Conservation (phyloP, 257 asterid genomes). For the Mentha longifolia region DNA sequence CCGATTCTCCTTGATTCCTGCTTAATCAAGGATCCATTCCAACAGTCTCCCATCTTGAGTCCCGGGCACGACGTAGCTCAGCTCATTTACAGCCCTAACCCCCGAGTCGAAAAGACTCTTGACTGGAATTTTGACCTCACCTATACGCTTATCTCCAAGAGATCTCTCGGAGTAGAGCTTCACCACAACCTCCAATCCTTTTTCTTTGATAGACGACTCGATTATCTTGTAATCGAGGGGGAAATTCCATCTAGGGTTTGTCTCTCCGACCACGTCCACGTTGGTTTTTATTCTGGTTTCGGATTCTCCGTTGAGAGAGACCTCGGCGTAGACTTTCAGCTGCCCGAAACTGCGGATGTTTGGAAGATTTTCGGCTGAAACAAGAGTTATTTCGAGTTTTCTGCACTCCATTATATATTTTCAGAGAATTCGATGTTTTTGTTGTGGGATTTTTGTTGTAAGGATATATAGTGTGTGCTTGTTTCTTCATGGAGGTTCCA, state of each 20-base stretch:
- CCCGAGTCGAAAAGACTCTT: conserved; percentile 36
- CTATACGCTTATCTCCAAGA: conserved; percentile 21
- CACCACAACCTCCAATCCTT: conserved; percentile 7
- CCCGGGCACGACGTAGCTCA: background rate
- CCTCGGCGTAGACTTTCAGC: conserved; percentile 26
- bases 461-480: no score
- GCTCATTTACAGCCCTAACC: background rate
- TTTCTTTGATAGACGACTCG: conserved; percentile 1
- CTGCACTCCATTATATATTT: conserved; percentile 3
- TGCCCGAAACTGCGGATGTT: background rate
- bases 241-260: conserved; percentile 39
- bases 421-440: no score
- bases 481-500: no score
- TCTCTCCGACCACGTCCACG: conserved; percentile 12
- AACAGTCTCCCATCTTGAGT: no score
- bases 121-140: conserved; percentile 36
- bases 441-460: no score
- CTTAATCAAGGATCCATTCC: no score
- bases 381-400: background rate
- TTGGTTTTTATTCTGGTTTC: background rate
- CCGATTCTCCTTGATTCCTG: no score
- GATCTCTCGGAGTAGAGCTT: conserved; percentile 30
- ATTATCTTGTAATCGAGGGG: conserved; percentile 8
- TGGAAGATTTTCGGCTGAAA: conserved; percentile 27
- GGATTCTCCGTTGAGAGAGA: conserved; percentile 9